A percentile compares a stretch with the other conserved stretches of the same genome.
phyloP scores from a whole-genome alignment of 75 land plant genomes.

The Pinus taeda region DNA sequence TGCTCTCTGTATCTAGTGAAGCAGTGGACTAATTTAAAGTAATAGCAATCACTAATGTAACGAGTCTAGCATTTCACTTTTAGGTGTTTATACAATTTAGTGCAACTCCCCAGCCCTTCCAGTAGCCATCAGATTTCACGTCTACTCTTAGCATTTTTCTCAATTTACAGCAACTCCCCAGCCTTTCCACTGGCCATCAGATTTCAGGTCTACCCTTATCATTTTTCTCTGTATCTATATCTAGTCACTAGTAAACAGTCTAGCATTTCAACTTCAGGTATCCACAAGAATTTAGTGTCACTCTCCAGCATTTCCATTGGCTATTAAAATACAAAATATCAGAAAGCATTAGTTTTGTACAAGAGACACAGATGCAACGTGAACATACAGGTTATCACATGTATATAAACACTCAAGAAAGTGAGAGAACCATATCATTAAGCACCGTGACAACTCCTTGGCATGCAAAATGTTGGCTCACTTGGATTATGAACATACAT shows the following conservation, averaged over 20 bases:
- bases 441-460: conserved; percentile 51
- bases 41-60: not conserved
- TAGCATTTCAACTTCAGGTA: not conserved
- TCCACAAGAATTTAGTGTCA: too few species aligned
- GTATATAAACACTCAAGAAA: not conserved
- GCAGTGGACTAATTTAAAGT: not conserved
- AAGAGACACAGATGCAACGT: not conserved
- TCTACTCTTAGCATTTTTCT: too few species aligned
- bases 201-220: too few species aligned
- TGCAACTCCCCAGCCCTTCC: too few species aligned
- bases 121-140: too few species aligned
- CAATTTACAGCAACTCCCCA: too few species aligned
- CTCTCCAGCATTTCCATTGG: too few species aligned
- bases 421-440: conserved; percentile 21
- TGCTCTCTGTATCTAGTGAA: not conserved
- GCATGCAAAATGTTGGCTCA: conserved; percentile 60
- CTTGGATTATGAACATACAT: conserved; percentile 33
- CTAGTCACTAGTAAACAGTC: not conserved
- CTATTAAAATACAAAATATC: too few species aligned
- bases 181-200: too few species aligned
- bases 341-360: not conserved
- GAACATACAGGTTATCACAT: not conserved
- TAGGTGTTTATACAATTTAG: too few species aligned
- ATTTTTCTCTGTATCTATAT: not conserved
- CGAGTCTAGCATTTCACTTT: too few species aligned